phyloP scores from a whole-genome alignment of 176 grass and related monocot species.

The Carex parvula region DNA sequence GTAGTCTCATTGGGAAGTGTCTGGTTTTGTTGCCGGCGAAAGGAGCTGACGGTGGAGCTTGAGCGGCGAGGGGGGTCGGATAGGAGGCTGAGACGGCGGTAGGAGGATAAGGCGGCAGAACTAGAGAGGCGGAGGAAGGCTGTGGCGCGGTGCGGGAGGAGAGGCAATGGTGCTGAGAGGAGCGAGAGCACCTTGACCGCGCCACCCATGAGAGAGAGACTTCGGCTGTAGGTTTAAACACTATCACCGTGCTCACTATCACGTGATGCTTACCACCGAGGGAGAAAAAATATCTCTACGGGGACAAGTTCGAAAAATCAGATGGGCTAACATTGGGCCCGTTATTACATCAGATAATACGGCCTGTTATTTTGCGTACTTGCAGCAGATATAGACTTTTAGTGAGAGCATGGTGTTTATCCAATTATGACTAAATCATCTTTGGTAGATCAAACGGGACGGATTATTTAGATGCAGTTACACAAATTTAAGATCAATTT shows the following conservation, averaged over 20 bases:
- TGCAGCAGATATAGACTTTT: too few species aligned
- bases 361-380: not conserved
- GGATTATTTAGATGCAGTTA: not conserved
- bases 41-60: conserved; percentile 21
- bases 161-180: conserved; percentile 54
- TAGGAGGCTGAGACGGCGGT: conserved; percentile 24
- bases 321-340: not conserved
- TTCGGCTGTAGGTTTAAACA: not conserved
- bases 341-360: not conserved
- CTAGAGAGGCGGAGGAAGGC: conserved; percentile 37
- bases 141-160: conserved; percentile 30
- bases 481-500: not conserved
- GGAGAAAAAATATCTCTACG: conserved; percentile 32
- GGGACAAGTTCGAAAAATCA: too few species aligned
- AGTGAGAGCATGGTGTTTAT: not conserved
- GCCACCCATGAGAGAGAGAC: conserved; percentile 54
- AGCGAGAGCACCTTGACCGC: conserved; percentile 56
- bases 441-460: not conserved
- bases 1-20: conserved; percentile 9
- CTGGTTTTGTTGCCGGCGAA: conserved; percentile 2
- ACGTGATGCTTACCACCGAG: conserved; percentile 5
- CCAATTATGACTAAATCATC: not conserved
- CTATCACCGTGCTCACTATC: not conserved
- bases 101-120: conserved; percentile 15
- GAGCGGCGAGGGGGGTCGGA: conserved; percentile 4